Base-by-base conservation (phyloP, 768 basidiomycete species). In the Vishniacozyma victoriae region DNA sequence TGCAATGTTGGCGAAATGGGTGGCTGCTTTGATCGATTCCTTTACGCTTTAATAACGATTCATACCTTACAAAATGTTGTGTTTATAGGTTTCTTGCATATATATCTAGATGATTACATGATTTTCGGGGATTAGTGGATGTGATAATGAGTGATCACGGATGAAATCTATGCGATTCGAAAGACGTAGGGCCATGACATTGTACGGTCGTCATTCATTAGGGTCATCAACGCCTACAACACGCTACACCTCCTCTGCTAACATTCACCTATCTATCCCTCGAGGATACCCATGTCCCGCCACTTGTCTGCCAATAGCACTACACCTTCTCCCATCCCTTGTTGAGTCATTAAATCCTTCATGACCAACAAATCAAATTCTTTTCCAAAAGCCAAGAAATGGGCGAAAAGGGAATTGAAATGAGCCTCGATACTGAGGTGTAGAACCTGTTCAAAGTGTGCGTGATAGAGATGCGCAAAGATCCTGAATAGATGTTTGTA, bases 401-500 rank as follows among this genome's bases (percentile, higher is more conserved):
- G 93, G 0, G 93, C 93, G 72, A 97, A 97, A 29, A 97, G 82
- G 3, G 90, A 93, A 72, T 93, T 93, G 76, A 93, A 92, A 70
- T 93, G 91, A 11, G 72, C 71, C 67, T 97, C 93, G 9, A 86
- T 83, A 33, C 88, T 87, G 20, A 97, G 80, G 66, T 97, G 90
- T 19, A 97, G 80, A 65, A 96, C 85, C 26, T 26, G 66, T 2
- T 78, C 77, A 68, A 91, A 97, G 67, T 97, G 93, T 7, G 88
- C 86, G 69, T 96, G 85, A 70, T 96, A 97, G 61, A 97, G 81
- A 76, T 97, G 93, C 9, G 93, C 92, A 67, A 96, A 96, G 57
- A 97, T 86, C 40, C 93, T 87, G 86, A 97, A 80, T 27, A 97
- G 86, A 65, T 96, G 92, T 25, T 91, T 87, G 74, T 96, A 97